Evolutionary conservation across 345 rosid genomes (phyloP).

Genomic region (Populus davidiana): DNA sequence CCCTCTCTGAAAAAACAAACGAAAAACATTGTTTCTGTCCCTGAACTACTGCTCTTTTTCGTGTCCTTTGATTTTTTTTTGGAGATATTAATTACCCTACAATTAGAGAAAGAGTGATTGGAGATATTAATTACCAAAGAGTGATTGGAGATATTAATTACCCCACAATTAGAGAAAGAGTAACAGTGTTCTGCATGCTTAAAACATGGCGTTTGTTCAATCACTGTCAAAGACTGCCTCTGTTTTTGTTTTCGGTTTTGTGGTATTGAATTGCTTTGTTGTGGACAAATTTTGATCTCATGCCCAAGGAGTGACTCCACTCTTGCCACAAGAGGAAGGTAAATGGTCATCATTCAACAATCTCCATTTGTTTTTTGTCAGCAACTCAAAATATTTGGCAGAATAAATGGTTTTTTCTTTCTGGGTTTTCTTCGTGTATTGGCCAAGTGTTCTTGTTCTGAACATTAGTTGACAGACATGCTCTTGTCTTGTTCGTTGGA

Average conservation of each 20-base stretch:
- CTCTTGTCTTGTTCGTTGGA: neutral
- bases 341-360: neutral
- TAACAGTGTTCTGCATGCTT: neutral
- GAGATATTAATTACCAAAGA: too few relatives aligned
- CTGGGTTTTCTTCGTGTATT: neutral
- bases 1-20: neutral
- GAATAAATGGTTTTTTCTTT: neutral
- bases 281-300: conserved; percentile 27
- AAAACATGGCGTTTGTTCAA: conserved; percentile 32
- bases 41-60: neutral
- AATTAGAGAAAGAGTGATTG: too few relatives aligned
- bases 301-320: conserved; percentile 30
- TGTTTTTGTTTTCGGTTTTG: conserved; percentile 24
- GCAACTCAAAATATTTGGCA: neutral
- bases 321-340: conserved; percentile 63
- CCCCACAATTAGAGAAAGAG: too few relatives aligned
- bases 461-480: neutral
- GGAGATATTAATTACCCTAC: too few relatives aligned
- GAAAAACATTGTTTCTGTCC: neutral
- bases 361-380: neutral
- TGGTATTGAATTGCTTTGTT: conserved; percentile 28
- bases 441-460: neutral
- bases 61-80: neutral
- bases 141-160: too few relatives aligned
- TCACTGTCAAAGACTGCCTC: conserved; percentile 18